Percentiles rank a stretch among this genome's conserved stretches.
These are phyloP conservation scores for Lizonia empirigonia DNA, from an alignment of 2,329 filamentous ascomycete genomes.

Conservation along the genomic window DNA sequence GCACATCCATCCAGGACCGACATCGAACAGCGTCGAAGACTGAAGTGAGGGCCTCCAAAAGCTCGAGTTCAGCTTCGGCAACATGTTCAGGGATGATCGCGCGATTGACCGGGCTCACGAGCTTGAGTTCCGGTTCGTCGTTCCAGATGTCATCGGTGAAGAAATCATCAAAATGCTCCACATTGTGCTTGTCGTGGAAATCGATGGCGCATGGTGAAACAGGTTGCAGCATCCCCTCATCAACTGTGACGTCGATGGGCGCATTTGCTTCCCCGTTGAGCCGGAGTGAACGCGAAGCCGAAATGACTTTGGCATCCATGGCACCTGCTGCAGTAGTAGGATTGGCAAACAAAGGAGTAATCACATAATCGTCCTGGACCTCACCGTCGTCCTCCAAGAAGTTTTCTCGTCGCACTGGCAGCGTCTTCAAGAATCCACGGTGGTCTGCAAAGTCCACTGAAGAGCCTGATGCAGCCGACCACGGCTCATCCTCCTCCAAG, in stretches of 20 bases:
- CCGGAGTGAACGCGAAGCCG: background rate
- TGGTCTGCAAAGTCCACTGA: background rate
- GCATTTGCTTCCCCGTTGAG: background rate
- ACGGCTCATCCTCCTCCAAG: background rate
- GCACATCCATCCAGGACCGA: background rate
- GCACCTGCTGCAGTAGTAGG: background rate
- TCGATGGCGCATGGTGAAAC: background rate
- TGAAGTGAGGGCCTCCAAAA: background rate
- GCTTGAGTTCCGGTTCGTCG: background rate
- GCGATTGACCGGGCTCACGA: background rate
- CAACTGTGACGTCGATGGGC: background rate
- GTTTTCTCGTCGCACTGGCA: background rate
- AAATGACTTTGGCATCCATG: background rate
- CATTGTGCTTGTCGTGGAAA: background rate
- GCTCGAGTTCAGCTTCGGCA: background rate
- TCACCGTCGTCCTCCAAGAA: background rate
- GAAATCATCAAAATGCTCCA: background rate
- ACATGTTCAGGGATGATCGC: background rate
- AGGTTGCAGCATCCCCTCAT: background rate
- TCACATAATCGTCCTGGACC: too few relatives aligned
- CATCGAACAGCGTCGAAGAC: background rate
- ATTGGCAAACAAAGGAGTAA: background rate
- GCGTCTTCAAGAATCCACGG: background rate
- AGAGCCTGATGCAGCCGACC: background rate
- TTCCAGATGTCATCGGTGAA: slow-evolving; percentile 4